phyloP scores from a whole-genome alignment of 2,329 filamentous ascomycete genomes.

The Paramyrothecium roridum region DNA sequence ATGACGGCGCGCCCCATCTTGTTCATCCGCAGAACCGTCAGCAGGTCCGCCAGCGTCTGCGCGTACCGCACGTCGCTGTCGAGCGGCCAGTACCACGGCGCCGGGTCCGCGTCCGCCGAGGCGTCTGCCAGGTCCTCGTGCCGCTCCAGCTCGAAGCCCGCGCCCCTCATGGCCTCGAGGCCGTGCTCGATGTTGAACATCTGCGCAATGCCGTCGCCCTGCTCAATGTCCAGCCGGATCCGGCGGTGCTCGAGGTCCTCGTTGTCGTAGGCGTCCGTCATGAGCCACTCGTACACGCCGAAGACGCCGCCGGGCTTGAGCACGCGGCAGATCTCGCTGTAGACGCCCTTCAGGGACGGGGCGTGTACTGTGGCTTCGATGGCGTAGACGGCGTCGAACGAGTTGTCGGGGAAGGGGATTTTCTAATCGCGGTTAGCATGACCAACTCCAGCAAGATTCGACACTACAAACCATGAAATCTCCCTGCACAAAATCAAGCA shows the following conservation, averaged over 20 bases:
- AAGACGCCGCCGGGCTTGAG: constrained; percentile 93
- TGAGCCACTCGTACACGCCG: constrained; percentile 95
- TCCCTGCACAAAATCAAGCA: constrained; percentile 81
- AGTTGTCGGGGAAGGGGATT: constrained; percentile 87
- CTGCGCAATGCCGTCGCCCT: constrained; percentile 90
- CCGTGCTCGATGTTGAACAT: constrained; percentile 85
- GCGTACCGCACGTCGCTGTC: constrained; percentile 73
- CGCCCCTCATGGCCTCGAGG: constrained; percentile 73
- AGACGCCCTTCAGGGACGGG: constrained; percentile 80
- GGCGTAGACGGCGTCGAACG: constrained; percentile 88
- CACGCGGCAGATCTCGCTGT: constrained; percentile 85
- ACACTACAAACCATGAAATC: constrained; percentile 76
- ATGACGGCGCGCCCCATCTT: constrained; percentile 68
- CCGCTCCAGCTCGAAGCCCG: constrained; percentile 72
- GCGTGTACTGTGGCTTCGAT: constrained; percentile 95
- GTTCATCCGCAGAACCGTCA: constrained; percentile 81
- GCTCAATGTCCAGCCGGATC: constrained; percentile 87
- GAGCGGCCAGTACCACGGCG: constrained; percentile 90
- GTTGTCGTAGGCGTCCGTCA: constrained; percentile 93
- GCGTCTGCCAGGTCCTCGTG: constrained; percentile 54
- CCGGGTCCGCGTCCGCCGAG: constrained; percentile 28
- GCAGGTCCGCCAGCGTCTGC: constrained; percentile 67
- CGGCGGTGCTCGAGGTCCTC: constrained; percentile 76
- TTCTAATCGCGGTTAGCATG: constrained; percentile 47
- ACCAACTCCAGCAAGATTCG: background rate